Evolutionary conservation across 169 alveolate genomes (phyloP).

Genomic region (Cyclospora cayetanensis): DNA sequence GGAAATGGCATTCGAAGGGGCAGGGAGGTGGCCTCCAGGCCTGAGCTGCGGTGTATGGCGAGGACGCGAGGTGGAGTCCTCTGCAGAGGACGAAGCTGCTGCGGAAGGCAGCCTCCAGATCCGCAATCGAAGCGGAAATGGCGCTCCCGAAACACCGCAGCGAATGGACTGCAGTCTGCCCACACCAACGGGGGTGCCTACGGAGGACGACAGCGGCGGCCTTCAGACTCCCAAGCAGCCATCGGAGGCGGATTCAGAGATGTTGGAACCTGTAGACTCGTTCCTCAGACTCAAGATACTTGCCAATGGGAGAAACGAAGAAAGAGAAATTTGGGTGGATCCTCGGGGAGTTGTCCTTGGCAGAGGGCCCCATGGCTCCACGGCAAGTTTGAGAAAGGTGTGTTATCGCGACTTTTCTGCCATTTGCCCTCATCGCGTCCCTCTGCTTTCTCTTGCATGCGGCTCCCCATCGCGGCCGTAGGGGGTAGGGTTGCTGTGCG

Average conservation of each 20-base stretch:
- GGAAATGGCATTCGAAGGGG: too few relatives aligned
- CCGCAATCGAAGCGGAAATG: too few relatives aligned
- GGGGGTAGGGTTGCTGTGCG: not conserved
- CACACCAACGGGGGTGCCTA: too few relatives aligned
- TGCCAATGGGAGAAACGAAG: conserved; percentile 6
- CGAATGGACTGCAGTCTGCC: too few relatives aligned
- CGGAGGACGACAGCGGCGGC: too few relatives aligned
- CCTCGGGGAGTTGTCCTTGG: conserved; percentile 88
- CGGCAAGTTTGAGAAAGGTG: conserved; percentile 80
- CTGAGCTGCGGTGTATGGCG: too few relatives aligned
- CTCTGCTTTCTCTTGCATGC: not conserved
- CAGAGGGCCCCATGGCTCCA: conserved; percentile 85
- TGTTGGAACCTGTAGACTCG: not conserved
- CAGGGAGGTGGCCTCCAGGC: too few relatives aligned
- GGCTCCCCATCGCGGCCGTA: too few relatives aligned
- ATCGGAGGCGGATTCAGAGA: not conserved
- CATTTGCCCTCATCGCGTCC: not conserved
- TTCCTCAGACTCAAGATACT: not conserved
- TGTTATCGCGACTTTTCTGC: not conserved
- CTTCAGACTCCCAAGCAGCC: not conserved
- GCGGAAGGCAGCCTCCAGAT: too few relatives aligned
- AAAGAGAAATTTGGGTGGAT: conserved; percentile 79
- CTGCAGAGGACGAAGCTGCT: too few relatives aligned
- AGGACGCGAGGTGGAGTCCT: too few relatives aligned
- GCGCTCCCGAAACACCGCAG: too few relatives aligned